These are phyloP conservation scores for Porcisia deanei DNA, from an alignment of 208 protist species.

Conservation along the genomic window DNA sequence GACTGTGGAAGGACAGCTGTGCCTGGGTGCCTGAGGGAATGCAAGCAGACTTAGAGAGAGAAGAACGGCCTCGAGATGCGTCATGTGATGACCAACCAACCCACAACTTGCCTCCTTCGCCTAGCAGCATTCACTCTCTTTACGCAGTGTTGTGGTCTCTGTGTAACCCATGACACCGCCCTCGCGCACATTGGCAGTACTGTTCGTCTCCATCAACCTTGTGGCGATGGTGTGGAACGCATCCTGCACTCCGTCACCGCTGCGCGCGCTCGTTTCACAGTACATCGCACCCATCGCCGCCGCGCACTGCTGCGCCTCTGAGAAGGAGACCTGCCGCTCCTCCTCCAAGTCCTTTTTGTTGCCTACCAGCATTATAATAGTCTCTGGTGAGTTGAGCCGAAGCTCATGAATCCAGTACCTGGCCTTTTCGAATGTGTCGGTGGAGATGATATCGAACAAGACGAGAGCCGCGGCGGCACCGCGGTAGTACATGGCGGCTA, in stretches of 20 bases:
- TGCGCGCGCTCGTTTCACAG: constrained; percentile 75
- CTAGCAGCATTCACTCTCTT: constrained; percentile 8
- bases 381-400: constrained; percentile 85
- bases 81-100: not conserved
- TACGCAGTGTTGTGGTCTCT: constrained; percentile 20
- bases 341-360: constrained; percentile 95
- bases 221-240: constrained; percentile 64
- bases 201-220: constrained; percentile 58
- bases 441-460: constrained; percentile 96
- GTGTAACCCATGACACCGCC: constrained; percentile 59
- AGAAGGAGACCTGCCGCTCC: constrained; percentile 45
- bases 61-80: not conserved
- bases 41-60: not conserved
- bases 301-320: constrained; percentile 59
- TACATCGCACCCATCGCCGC: constrained; percentile 54
- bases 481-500: constrained; percentile 94
- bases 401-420: constrained; percentile 97
- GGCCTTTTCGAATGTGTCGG: constrained; percentile 93
- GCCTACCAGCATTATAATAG: constrained; percentile 92
- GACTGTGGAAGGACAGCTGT: not conserved
- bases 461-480: constrained; percentile 91
- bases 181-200: constrained; percentile 58
- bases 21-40: not conserved
- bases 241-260: constrained; percentile 65
- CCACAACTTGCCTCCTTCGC: not conserved